Percentiles rank a stretch among this genome's conserved stretches.
Evolutionary conservation across 805 yeast genomes (phyloP).

Genomic region (Candida vartiovaarae): DNA sequence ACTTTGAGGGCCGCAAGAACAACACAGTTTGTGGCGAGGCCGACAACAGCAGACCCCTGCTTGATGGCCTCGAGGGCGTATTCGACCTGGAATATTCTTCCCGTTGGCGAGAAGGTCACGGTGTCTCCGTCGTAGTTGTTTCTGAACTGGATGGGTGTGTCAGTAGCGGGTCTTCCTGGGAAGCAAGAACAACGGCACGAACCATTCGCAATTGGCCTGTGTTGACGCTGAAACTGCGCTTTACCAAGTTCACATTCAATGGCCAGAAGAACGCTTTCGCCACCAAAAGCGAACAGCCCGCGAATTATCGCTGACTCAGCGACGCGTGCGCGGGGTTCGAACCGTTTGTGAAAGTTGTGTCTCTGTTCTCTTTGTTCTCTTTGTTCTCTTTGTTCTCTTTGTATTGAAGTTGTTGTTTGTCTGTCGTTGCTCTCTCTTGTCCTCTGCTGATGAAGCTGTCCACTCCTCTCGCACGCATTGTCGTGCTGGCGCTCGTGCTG

Average conservation of each 20-base stretch:
- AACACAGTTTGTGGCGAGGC: constrained; percentile 81
- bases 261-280: too few species aligned
- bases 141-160: constrained; percentile 53
- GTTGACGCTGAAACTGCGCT: too few species aligned
- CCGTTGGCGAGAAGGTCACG: constrained; percentile 94
- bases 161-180: neutral
- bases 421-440: too few species aligned
- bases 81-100: constrained; percentile 82
- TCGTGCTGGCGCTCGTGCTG: constrained; percentile 64
- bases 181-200: neutral
- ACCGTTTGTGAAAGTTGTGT: too few species aligned
- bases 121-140: constrained; percentile 98
- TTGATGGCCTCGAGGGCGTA: constrained; percentile 93
- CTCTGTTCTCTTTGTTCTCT: too few species aligned
- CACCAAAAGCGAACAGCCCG: too few species aligned
- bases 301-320: too few species aligned
- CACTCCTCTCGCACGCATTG: constrained; percentile 61
- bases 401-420: too few species aligned
- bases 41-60: constrained; percentile 97
- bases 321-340: too few species aligned
- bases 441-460: neutral
- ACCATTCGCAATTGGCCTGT: constrained; percentile 2
- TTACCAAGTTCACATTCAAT: too few species aligned
- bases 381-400: too few species aligned
- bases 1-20: constrained; percentile 85